Base-by-base conservation (phyloP, 2,329 filamentous ascomycete genomes). In the Colletotrichum abscissum region DNA sequence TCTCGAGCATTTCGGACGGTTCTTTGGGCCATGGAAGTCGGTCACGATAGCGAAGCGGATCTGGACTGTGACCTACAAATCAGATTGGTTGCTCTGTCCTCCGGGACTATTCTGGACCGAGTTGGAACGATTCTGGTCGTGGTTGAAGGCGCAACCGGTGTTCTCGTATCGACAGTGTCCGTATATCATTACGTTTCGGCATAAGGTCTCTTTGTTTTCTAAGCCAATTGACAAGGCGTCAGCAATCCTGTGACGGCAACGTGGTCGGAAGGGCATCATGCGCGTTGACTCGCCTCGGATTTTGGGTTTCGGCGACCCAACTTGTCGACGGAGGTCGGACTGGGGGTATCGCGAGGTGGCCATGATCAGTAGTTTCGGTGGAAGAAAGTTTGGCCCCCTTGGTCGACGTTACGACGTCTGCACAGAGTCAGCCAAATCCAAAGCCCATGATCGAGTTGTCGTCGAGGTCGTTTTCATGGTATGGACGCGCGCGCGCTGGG, bases 91-190 rank as follows among this genome's bases (percentile, higher is more conserved):
- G 46, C 28, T 69, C 65, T 72, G 64, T 28, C 67, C 46, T n/a
- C 68, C 54, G 5, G 67, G 72, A 57, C 60, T 74, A 49, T 76
- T 75, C 52, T 69, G 63, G 54, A 67, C 76, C 35, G 74, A 73
- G 46, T 79, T 82, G 69, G 80, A 85, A 83, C 92, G 95, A 77
- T 90, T 88, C 72, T 91, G 90, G 77, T 97, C 94, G 84, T 98
- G 95, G 80, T 95, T 97, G 85, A 97, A 98, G 76, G 93, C 92
- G 84, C 95, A 98, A 85, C 94, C 95, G 84, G 94, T 92, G 80
- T 97, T 94, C 85, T 97, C 94, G 84, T 95, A 97, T 76, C 95
- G 93, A 83, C 95, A 98, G 83, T 96, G 94, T 69, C 95, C 95
- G 82, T 97, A 98, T 78, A 98, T 97, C 75, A 95, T 90, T 74